Percentiles rank a stretch among this genome's conserved stretches.
Conservation (phyloP, 1,284 basidiomycete genomes). For the Laetiporus sulphureus region DNA sequence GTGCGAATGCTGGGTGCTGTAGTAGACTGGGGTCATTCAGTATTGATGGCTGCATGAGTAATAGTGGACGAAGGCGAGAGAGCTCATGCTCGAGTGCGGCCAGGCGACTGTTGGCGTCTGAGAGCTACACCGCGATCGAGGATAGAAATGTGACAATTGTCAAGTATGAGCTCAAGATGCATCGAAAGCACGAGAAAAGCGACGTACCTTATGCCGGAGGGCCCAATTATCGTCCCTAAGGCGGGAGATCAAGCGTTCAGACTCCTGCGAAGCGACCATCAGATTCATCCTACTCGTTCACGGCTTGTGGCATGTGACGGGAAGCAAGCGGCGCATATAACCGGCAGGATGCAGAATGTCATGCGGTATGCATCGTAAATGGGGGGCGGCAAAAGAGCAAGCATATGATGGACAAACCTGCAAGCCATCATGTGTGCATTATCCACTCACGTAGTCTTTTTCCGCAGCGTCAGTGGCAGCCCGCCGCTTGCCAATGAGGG, state of each 20-base stretch:
- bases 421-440: slow-evolving; percentile 4
- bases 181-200: neutral
- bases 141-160: neutral
- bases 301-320: neutral
- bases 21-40: slow-evolving; percentile 15
- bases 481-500: slow-evolving; percentile 44
- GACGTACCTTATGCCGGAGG: slow-evolving; percentile 47
- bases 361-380: neutral
- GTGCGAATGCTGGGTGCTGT: slow-evolving; percentile 9
- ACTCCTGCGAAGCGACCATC: slow-evolving; percentile 35
- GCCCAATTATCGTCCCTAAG: slow-evolving; percentile 48
- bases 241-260: slow-evolving; percentile 38
- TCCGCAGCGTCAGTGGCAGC: slow-evolving; percentile 26
- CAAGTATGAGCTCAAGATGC: neutral
- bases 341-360: neutral
- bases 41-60: slow-evolving; percentile 43
- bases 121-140: slow-evolving; percentile 29
- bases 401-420: slow-evolving; percentile 4
- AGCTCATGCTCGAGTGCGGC: slow-evolving; percentile 45
- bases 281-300: neutral
- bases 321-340: neutral
- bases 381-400: neutral
- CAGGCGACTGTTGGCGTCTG: slow-evolving; percentile 37
- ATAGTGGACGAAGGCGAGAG: slow-evolving; percentile 44
- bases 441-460: slow-evolving; percentile 37